Evolutionary conservation across 805 yeast genomes (phyloP).

Genomic region (Candida coleopterorum): DNA sequence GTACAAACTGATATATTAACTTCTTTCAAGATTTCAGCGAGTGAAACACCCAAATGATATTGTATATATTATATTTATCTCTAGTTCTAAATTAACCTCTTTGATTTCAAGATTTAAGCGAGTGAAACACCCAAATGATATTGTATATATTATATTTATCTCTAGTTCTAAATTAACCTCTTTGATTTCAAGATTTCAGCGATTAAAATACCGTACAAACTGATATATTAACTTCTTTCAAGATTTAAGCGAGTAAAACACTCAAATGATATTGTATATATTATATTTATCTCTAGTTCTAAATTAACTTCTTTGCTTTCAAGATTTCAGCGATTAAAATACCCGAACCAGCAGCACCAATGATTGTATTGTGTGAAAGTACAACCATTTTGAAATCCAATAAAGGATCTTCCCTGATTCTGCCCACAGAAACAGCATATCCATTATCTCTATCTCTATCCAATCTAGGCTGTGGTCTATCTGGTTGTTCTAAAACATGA

Average conservation of each 20-base stretch:
- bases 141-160: too few relatives aligned
- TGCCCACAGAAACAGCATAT: conserved; percentile 90
- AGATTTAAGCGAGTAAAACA: conserved; percentile 86
- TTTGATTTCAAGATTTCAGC: too few relatives aligned
- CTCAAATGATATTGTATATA: conserved; percentile 56
- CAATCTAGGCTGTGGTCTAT: conserved; percentile 96
- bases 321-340: conserved; percentile 90
- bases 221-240: conserved; percentile 37
- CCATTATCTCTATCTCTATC: conserved; percentile 95
- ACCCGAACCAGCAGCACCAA: conserved; percentile 99
- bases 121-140: too few relatives aligned
- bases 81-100: too few relatives aligned
- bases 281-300: conserved; percentile 11
- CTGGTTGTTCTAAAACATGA: conserved; percentile 84
- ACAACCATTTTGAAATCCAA: conserved; percentile 95
- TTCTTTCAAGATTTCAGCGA: too few relatives aligned
- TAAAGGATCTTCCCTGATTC: conserved; percentile 89
- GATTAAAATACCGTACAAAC: not conserved
- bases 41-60: too few relatives aligned
- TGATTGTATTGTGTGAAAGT: conserved; percentile 93
- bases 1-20: too few relatives aligned
- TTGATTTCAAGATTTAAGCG: too few relatives aligned
- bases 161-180: not conserved
- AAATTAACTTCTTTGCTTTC: conserved; percentile 69
- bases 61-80: too few relatives aligned